Base-by-base conservation (phyloP, 2,329 filamentous ascomycete genomes). In the Cladobotryum mycophilum region DNA sequence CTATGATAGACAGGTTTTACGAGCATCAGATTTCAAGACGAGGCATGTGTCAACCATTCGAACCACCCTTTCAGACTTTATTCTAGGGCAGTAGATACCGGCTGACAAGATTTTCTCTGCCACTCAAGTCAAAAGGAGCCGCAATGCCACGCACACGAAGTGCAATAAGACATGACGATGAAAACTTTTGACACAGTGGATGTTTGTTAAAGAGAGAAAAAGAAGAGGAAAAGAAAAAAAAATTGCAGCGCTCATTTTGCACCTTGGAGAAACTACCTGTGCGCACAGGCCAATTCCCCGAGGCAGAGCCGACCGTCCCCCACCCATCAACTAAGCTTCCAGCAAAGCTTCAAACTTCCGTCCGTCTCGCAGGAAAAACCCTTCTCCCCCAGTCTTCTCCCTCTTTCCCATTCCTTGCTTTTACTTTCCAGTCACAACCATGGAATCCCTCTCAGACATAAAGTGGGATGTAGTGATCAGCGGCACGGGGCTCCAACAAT, bases 11-110 rank as follows among this genome's bases (percentile, higher is more conserved):
- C 14, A 38, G 36, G n/a, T 37, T 38, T 38, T 17, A 38, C 14
- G 36, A 30, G 25, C 36, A 41, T 41, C 38, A 41, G 8, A 2
- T 18, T 41, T 45, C 22, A 38, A 35, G 38, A 22, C 17, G n/a
- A 4, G 35, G 61, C 61, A 74, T 88, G 84, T 88, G 80, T 82
- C 84, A 79, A 83, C 82, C 82, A 83, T 85, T 88, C 86, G 86
- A 89, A 85, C 86, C 76, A 83, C 85, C 83, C 83, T 82, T 80
- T 88, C 86, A 89, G 76, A 76, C 67, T 70, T 71, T 70, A 84
- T 80, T 89, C 85, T 79, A 87, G 84, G 84, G 85, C 83, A 88
- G 86, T 84, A 89, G 86, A 89, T 89, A 89, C 86, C 84, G 84
- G 84, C 81, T 76, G 85, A 80, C 68, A 64, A 61, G 35, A 42